Conservation (phyloP, 306 rosid genomes). For the Inga laurina region DNA sequence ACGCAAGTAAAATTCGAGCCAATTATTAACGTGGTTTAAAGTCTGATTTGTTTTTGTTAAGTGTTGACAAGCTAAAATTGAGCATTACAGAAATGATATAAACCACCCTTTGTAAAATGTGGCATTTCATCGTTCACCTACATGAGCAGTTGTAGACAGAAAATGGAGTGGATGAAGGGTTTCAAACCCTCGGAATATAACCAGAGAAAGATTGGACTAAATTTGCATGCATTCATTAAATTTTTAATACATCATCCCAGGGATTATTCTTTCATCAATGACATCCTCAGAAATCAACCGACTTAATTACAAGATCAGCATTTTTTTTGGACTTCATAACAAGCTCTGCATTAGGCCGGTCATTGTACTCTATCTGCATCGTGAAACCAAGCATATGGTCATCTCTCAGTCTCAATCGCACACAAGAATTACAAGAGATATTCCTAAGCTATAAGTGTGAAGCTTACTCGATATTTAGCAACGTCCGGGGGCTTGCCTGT, state of each 20-base stretch:
- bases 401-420: background rate
- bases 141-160: background rate
- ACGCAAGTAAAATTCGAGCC: background rate
- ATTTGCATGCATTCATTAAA: background rate
- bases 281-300: slow-evolving; percentile 57
- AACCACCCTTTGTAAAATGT: background rate
- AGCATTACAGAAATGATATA: background rate
- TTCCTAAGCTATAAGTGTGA: slow-evolving; percentile 3
- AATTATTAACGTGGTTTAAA: background rate
- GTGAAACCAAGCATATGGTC: slow-evolving; percentile 6
- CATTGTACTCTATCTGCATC: slow-evolving; percentile 80
- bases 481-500: slow-evolving; percentile 75
- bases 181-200: background rate
- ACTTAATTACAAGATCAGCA: slow-evolving; percentile 72
- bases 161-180: background rate
- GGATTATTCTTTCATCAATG: background rate
- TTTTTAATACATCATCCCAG: background rate
- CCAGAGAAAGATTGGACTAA: background rate
- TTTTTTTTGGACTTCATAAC: slow-evolving; percentile 73
- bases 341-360: slow-evolving; percentile 82
- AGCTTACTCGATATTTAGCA: slow-evolving; percentile 78
- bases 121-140: background rate
- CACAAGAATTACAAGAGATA: slow-evolving; percentile 11
- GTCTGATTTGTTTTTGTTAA: background rate
- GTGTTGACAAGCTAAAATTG: background rate